A percentile compares a stretch with the other conserved stretches of the same genome.
Evolutionary conservation across 176 grass and related monocot genomes (phyloP).

Genomic region (Musa beccarii): DNA sequence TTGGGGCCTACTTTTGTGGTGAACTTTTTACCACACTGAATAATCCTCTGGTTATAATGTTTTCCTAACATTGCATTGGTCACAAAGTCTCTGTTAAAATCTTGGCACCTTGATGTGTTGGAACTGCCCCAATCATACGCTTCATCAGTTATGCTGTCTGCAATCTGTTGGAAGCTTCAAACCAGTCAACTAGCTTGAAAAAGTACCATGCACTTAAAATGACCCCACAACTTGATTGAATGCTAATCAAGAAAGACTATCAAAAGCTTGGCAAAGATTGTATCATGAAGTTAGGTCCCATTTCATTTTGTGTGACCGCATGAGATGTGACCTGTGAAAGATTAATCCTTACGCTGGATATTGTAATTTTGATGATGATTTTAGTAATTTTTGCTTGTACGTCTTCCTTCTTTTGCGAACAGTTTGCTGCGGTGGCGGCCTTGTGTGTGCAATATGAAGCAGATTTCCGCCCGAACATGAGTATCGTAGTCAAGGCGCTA

Average conservation of each 20-base stretch:
- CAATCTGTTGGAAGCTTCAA: background rate
- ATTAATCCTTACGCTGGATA: background rate
- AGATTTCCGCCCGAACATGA: slow-evolving; percentile 1
- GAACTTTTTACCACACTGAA: background rate
- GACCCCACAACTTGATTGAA: too few relatives aligned
- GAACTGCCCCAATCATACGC: background rate
- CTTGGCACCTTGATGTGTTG: too few relatives aligned
- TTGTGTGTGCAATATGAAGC: slow-evolving; percentile 6
- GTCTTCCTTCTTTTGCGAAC: background rate
- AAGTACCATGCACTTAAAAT: too few relatives aligned
- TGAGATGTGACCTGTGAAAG: background rate
- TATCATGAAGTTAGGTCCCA: background rate
- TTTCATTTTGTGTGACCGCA: background rate
- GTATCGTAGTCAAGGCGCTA: slow-evolving; percentile 1
- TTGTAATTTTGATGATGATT: background rate
- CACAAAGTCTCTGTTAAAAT: too few relatives aligned
- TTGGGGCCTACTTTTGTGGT: background rate
- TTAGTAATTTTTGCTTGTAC: background rate
- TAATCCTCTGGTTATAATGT: background rate
- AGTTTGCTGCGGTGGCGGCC: background rate
- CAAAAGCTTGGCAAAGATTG: too few relatives aligned
- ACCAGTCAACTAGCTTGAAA: too few relatives aligned
- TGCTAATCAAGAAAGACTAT: too few relatives aligned
- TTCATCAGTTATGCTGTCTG: background rate
- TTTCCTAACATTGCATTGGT: background rate